phyloP scores from a whole-genome alignment of 441 rosid species.

The Pelargonium cotyledonis region DNA sequence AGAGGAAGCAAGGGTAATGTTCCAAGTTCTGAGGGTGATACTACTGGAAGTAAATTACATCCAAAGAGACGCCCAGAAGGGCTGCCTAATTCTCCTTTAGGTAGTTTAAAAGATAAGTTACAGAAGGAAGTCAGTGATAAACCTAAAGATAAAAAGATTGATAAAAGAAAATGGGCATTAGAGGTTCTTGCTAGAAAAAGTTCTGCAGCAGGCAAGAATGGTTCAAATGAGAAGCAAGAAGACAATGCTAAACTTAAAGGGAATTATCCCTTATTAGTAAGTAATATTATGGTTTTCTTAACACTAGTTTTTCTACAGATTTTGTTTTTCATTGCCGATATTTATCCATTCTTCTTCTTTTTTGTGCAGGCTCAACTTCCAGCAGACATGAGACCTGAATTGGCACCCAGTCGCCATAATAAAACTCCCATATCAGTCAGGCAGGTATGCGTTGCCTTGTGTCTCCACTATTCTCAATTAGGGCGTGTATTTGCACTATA shows the following conservation, averaged over 20 bases:
- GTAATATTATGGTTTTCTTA: constrained; percentile 18
- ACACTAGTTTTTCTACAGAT: constrained; percentile 7
- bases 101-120: constrained; percentile 30
- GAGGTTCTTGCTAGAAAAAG: constrained; percentile 93
- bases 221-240: constrained; percentile 47
- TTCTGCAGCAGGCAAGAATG: constrained; percentile 47
- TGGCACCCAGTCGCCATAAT: constrained; percentile 67
- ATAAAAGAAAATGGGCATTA: constrained; percentile 93
- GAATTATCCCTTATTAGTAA: constrained; percentile 77
- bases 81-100: constrained; percentile 20
- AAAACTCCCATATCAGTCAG: constrained; percentile 80
- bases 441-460: constrained; percentile 51
- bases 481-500: neutral
- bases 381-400: constrained; percentile 69
- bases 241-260: constrained; percentile 58
- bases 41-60: constrained; percentile 31
- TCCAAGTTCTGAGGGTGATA: constrained; percentile 35
- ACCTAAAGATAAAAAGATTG: constrained; percentile 57
- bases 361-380: constrained; percentile 83
- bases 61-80: constrained; percentile 31
- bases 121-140: constrained; percentile 36
- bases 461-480: constrained; percentile 14
- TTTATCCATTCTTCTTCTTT: constrained; percentile 1
- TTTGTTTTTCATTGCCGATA: constrained; percentile 18
- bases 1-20: constrained; percentile 40